Base-by-base conservation (phyloP, 352 stramenopile genomes). In the Pythium dissotocum region DNA sequence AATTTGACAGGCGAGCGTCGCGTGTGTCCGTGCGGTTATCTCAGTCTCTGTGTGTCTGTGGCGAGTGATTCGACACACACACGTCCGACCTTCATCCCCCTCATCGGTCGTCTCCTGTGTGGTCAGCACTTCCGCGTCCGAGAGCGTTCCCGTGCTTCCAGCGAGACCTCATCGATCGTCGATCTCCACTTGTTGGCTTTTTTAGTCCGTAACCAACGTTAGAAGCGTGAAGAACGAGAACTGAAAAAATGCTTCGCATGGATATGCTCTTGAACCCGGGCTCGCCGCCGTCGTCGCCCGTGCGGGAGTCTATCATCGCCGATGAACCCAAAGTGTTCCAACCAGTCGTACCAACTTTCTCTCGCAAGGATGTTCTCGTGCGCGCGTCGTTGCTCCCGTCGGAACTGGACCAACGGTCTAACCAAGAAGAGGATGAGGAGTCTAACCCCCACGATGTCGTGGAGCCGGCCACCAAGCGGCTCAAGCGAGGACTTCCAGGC, bases 181-280 rank as follows among this genome's bases (percentile, higher is more conserved):
- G 40, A 48, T 48, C 40, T 48, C 40, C 40, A 16, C 42, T 51
- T 16, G 42, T 51, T 51, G 16, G 42, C 36, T 10, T 7, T 48
- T 24, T 6, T 28, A 5, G 13, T 51, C n/a, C 42, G 7, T 28
- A 51, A 51, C 42, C 0, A 51, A 5, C 42, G 18, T 51, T 13
- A 13, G 42, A 51, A 44, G 8, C 36, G 36, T 44, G 16, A 51
- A 51, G 42, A 51, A 51, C 8, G 16, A 51, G 42, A 51, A 51
- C 42, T 16, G 26, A 51, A 16, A 65, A 24, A 4, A 71, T 71
- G 65, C 13, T 71, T 7, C 65, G 65, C 30, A 66, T 71, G 58
- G 65, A 71, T 51, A 44, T 71, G 38, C 58, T 71, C 13, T 42
- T 71, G 18, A 71, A 71, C 30, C 65, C 65, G 28, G 58, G 65